Conservation (phyloP, 2,329 filamentous ascomycete species). For the Penicillium sp. region DNA sequence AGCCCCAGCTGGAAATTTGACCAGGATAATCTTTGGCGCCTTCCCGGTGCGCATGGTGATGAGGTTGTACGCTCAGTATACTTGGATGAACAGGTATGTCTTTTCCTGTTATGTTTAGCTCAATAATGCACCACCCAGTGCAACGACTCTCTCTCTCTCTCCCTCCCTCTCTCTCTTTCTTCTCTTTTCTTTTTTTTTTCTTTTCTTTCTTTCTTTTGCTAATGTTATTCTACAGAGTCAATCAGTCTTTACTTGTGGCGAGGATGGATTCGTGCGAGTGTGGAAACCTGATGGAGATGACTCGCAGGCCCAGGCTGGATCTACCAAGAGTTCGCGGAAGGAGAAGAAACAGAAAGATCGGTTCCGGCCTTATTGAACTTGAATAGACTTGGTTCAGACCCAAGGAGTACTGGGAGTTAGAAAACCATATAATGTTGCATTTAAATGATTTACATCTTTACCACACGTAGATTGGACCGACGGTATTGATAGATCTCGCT, state of each 20-base stretch:
- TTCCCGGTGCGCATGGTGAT: constrained; percentile 50
- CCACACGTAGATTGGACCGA: too few species aligned
- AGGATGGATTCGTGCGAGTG: constrained; percentile 44
- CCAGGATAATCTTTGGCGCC: constrained; percentile 39
- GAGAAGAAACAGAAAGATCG: constrained; percentile 40
- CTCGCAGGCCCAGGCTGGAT: constrained; percentile 14
- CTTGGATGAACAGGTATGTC: constrained; percentile 45
- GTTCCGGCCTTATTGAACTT: constrained; percentile 39
- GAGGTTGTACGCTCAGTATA: constrained; percentile 49
- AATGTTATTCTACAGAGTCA: constrained; percentile 29
- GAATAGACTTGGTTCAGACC: not conserved
- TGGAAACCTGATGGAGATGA: constrained; percentile 34
- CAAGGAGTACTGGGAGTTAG: not conserved
- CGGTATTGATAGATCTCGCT: too few species aligned
- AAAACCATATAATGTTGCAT: not conserved
- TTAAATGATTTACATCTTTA: too few species aligned
- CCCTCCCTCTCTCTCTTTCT: too few species aligned
- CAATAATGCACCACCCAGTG: not conserved
- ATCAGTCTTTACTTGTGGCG: constrained; percentile 46
- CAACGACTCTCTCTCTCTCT: too few species aligned
- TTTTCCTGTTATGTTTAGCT: not conserved
- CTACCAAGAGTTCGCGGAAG: constrained; percentile 28
- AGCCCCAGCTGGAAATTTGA: constrained; percentile 42
- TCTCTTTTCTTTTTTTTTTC: too few species aligned
- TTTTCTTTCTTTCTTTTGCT: not conserved